A percentile compares a stretch with the other conserved stretches of the same genome.
Conservation (phyloP, 208 protist species). For the Phytomonas sp. region DNA sequence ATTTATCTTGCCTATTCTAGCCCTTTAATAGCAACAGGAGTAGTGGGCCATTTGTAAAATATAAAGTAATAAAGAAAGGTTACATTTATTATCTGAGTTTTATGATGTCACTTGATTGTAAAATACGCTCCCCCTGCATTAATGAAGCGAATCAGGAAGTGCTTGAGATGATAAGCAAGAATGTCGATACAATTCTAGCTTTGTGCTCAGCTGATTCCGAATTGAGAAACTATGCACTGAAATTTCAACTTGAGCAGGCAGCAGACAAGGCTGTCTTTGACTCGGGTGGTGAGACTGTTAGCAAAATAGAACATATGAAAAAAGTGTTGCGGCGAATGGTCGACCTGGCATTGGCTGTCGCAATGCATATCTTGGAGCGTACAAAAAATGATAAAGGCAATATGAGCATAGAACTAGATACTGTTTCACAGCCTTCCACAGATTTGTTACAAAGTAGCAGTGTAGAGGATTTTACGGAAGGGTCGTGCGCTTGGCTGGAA, state of each 20-base stretch:
- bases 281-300: slow-evolving; percentile 21
- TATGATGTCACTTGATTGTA: slow-evolving; percentile 1
- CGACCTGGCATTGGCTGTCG: slow-evolving; percentile 48
- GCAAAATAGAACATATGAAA: slow-evolving; percentile 50
- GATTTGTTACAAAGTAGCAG: slow-evolving; percentile 34
- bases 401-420: neutral
- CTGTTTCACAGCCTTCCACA: neutral
- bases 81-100: slow-evolving; percentile 5
- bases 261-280: slow-evolving; percentile 65
- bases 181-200: slow-evolving; percentile 55
- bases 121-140: neutral
- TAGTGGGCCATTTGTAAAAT: neutral
- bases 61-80: slow-evolving; percentile 17
- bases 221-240: slow-evolving; percentile 43
- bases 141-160: slow-evolving; percentile 26
- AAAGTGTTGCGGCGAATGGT: slow-evolving; percentile 60
- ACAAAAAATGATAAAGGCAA: slow-evolving; percentile 11
- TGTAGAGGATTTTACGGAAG: slow-evolving; percentile 72
- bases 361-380: slow-evolving; percentile 32
- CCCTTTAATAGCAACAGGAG: neutral
- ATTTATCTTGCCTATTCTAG: neutral
- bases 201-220: slow-evolving; percentile 49
- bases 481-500: slow-evolving; percentile 67
- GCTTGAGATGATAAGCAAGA: slow-evolving; percentile 39
- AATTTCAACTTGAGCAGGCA: slow-evolving; percentile 80